Evolutionary conservation across 2,329 filamentous ascomycete genomes (phyloP), one percentile per base, ranked within the genome.

Genomic region (Sphaerulina populicola): DNA sequence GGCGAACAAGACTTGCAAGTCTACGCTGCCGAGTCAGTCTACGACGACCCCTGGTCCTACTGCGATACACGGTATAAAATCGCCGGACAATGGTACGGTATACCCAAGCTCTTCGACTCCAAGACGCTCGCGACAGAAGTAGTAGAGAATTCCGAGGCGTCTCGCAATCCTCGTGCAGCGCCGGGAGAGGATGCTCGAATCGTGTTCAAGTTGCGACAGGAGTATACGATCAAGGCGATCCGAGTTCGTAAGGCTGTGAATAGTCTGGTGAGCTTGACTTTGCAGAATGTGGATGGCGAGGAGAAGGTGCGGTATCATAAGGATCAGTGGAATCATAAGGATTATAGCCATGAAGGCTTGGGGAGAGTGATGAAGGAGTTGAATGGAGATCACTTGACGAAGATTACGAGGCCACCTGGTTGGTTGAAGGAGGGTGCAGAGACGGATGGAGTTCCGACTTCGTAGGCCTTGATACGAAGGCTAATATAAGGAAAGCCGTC

Each of bases 11-110:
- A 77, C 54, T 76, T 77, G 70, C 62, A 66, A 39, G 74, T 76
- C 1, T 77, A 76, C 55, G 70, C 71, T 2, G 64, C 69, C 38
- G 66, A 73, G 44, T 64, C 71, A 1, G 62, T 75, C 21, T 74
- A 75, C 54, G 72, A 77, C 44, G 73, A 77, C 55, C 71, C 72
- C 1, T 74, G 69, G 60, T 57, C 53, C 53, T 76, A 73, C 56
- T 76, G 72, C 56, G 73, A 77, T 59, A 75, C 71, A 0, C 37
- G 49, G 6, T 75, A 73, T 53, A 77, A 76, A 58, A 76, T 77
- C 52, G 73, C 73, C 1, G 73, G 74, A 6, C 72, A 77, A 57
- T 77, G 74, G 72, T 76, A 72, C 56, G 71, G 70, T 63, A 58
- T 60, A 21, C 55, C 58, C 8, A 53, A 44, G 12, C 46, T 59